Conservation (phyloP, 2,329 filamentous ascomycete species). For the Fonsecaea pedrosoi region DNA sequence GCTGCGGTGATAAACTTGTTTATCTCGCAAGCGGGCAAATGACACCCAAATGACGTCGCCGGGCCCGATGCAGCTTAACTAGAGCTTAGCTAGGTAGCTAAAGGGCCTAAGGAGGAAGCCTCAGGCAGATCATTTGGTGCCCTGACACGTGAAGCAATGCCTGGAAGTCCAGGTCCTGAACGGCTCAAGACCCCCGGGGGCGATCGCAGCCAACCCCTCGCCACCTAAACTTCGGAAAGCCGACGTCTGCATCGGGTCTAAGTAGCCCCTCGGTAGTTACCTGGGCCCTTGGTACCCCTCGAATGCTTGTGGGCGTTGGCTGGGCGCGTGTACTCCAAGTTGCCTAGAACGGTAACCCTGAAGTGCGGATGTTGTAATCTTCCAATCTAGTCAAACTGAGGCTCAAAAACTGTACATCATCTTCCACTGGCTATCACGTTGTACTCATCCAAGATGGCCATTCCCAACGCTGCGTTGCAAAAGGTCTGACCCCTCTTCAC, state of each 20-base stretch:
- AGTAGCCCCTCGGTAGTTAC: neutral
- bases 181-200: neutral
- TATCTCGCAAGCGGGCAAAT: constrained; percentile 1
- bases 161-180: neutral
- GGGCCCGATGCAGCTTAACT: neutral
- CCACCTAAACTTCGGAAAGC: neutral
- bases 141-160: constrained; percentile 10
- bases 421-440: neutral
- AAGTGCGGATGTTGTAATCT: neutral
- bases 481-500: constrained; percentile 66
- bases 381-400: constrained; percentile 6
- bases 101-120: neutral
- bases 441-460: constrained; percentile 71
- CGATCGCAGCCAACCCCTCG: neutral
- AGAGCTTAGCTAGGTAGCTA: neutral
- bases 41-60: constrained; percentile 18
- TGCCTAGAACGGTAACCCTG: neutral
- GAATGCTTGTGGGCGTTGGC: neutral
- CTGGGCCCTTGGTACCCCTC: neutral
- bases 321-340: neutral
- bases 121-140: constrained; percentile 14
- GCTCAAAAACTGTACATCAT: constrained; percentile 18
- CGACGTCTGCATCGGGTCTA: neutral
- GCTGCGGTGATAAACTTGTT: constrained; percentile 3
- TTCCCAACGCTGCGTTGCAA: constrained; percentile 90